These are phyloP conservation scores for Forsythia suspensa DNA, from an alignment of 257 asterid genomes.

Conservation along the genomic window DNA sequence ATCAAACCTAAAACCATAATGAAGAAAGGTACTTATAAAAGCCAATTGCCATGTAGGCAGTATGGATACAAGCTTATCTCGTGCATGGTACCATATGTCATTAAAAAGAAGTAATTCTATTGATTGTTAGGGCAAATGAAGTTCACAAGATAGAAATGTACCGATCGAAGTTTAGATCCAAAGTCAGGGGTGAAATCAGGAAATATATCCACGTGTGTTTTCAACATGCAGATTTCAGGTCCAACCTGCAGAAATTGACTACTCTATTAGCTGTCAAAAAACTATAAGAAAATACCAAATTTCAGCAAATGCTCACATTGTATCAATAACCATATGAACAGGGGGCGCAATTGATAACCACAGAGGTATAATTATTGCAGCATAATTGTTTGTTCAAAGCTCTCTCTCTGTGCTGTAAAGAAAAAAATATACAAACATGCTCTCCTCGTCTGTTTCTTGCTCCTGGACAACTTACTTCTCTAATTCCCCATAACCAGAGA, in stretches of 20 bases:
- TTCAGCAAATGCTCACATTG: not conserved
- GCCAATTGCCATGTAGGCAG: not conserved
- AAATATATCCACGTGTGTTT: conserved; percentile 94
- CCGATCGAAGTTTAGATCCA: conserved; percentile 88
- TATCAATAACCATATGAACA: not conserved
- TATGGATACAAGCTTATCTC: not conserved
- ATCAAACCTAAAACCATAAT: not conserved
- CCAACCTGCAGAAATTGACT: conserved; percentile 74
- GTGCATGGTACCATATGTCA: conserved; percentile 1
- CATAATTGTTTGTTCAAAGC: not conserved
- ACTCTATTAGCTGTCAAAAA: conserved; percentile 4
- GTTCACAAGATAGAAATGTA: conserved; percentile 33
- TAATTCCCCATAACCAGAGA: not conserved
- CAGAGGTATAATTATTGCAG: not conserved
- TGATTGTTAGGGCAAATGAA: not conserved
- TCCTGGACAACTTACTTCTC: not conserved
- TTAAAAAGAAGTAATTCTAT: not conserved
- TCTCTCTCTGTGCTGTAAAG: not conserved
- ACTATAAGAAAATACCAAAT: not conserved
- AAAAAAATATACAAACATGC: not conserved
- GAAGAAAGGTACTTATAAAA: not conserved
- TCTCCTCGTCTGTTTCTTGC: not conserved
- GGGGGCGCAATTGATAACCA: not conserved
- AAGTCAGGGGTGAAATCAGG: conserved; percentile 93
- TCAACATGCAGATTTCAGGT: conserved; percentile 94